Percentiles rank a stretch among this genome's conserved stretches.
These are phyloP conservation scores for Grosmannia serpens DNA, from an alignment of 2,329 filamentous ascomycete genomes.

Conservation along the genomic window DNA sequence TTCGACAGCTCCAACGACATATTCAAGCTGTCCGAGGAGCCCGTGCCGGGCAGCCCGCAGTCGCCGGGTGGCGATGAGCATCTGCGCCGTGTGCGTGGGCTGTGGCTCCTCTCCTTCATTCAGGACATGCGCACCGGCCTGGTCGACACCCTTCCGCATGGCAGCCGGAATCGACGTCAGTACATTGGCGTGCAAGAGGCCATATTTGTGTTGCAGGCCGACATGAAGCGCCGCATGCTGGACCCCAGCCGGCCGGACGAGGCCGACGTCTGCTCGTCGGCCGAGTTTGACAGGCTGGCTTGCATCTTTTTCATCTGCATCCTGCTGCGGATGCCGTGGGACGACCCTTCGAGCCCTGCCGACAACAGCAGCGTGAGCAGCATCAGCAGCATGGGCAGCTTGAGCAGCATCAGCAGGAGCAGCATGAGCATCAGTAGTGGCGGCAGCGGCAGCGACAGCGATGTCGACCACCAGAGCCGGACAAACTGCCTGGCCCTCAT, in stretches of 20 bases:
- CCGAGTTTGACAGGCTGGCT: neutral
- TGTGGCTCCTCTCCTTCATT: slow-evolving; percentile 6
- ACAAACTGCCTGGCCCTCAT: neutral
- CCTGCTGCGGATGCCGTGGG: neutral
- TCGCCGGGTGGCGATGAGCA: neutral
- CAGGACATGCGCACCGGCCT: slow-evolving; percentile 8
- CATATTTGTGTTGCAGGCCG: neutral
- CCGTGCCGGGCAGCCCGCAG: neutral
- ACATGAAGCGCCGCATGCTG: neutral
- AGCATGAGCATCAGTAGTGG: too few relatives aligned
- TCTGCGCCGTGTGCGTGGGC: slow-evolving; percentile 1
- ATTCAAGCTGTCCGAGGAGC: neutral
- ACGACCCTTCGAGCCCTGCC: neutral
- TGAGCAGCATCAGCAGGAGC: neutral
- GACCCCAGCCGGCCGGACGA: neutral
- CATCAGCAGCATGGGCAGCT: neutral
- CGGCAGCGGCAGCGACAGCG: neutral
- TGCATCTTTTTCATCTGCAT: neutral
- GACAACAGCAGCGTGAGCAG: neutral
- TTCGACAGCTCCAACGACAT: neutral
- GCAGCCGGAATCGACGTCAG: neutral
- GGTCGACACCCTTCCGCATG: neutral
- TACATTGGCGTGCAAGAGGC: neutral
- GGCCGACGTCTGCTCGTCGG: neutral
- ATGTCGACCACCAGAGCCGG: neutral